A percentile compares a stretch with the other conserved stretches of the same genome.
Evolutionary conservation across 805 yeast genomes (phyloP).

Genomic region (Candida boidinii): DNA sequence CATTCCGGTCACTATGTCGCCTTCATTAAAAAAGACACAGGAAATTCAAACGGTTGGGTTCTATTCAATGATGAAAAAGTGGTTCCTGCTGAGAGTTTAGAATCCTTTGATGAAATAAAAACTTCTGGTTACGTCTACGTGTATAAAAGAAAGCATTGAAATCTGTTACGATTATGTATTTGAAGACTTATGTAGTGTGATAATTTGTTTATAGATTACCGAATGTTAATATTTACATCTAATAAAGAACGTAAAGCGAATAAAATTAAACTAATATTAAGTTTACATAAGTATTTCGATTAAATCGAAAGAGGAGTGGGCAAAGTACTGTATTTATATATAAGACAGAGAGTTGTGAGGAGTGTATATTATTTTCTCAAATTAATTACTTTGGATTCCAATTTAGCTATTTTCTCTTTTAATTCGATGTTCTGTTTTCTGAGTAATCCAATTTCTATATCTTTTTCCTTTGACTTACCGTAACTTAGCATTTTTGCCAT

Average conservation of each 20-base stretch:
- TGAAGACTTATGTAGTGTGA: too few species aligned
- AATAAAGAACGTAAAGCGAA: too few species aligned
- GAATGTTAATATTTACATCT: too few species aligned
- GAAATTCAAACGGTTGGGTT: constrained; percentile 51
- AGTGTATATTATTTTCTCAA: constrained; percentile 10
- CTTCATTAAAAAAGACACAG: constrained; percentile 40
- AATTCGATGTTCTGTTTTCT: constrained; percentile 42
- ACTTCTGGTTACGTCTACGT: constrained; percentile 41
- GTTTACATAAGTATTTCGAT: too few species aligned
- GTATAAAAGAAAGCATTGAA: constrained; percentile 21
- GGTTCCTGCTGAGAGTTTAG: constrained; percentile 41
- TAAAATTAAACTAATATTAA: too few species aligned
- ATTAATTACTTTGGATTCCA: constrained; percentile 18
- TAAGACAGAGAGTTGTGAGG: too few species aligned
- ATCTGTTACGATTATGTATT: too few species aligned
- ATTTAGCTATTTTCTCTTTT: constrained; percentile 23
- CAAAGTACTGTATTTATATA: too few species aligned
- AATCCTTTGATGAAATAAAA: constrained; percentile 33
- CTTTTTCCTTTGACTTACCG: constrained; percentile 67
- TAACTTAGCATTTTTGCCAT: constrained; percentile 63
- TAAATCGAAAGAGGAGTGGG: too few species aligned
- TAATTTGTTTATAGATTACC: too few species aligned
- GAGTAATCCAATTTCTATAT: constrained; percentile 58
- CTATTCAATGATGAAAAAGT: constrained; percentile 88
- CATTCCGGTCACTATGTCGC: constrained; percentile 93